These are phyloP conservation scores for Plasmodium coatneyi DNA, from an alignment of 169 alveolate genomes.

Conservation along the genomic window DNA sequence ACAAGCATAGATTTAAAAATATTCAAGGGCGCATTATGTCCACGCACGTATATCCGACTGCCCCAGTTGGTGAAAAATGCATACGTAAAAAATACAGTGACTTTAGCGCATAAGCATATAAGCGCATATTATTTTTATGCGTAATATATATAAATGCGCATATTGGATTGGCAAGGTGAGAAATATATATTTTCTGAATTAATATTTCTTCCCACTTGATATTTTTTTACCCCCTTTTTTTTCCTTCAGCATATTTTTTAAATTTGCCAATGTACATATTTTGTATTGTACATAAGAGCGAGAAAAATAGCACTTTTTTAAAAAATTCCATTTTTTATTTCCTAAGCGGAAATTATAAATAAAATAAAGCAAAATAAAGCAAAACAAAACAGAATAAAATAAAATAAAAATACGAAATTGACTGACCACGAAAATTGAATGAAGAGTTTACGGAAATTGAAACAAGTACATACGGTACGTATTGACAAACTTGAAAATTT, in stretches of 20 bases:
- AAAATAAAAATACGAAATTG: not conserved
- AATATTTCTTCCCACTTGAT: not conserved
- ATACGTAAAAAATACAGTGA: not conserved
- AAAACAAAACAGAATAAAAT: too few species aligned
- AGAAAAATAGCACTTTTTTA: slow-evolving; percentile 1
- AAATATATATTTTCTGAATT: not conserved
- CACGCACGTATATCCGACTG: not conserved
- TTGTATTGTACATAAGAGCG: not conserved
- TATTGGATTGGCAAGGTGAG: not conserved
- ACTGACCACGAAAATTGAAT: not conserved
- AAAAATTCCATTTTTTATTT: not conserved
- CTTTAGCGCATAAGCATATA: not conserved
- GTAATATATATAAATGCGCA: not conserved
- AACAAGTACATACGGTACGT: not conserved
- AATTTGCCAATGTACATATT: not conserved
- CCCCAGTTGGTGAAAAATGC: not conserved
- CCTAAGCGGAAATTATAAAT: not conserved
- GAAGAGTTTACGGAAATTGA: not conserved
- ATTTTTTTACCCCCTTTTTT: not conserved
- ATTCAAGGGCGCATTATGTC: not conserved
- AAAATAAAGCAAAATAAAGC: not conserved
- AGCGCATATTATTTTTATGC: not conserved
- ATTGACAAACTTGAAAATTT: not conserved
- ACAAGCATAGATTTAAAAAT: not conserved
- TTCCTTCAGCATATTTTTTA: not conserved